A percentile compares a stretch with the other conserved stretches of the same genome.
These are phyloP conservation scores for Annulohypoxylon moriforme DNA, from an alignment of 495 filamentous ascomycete genomes.

Conservation along the genomic window DNA sequence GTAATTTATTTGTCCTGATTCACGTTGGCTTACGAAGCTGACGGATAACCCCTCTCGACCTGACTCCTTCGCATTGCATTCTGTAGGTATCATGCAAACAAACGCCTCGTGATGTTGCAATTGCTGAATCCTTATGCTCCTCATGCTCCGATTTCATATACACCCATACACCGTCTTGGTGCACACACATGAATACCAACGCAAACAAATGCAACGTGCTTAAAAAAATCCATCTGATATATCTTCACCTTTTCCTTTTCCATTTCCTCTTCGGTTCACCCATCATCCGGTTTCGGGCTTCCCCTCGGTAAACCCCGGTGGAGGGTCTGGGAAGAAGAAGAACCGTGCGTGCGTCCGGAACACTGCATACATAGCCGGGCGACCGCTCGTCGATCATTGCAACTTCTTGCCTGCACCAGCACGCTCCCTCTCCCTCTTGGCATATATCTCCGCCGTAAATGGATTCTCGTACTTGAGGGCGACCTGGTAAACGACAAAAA, in stretches of 20 bases:
- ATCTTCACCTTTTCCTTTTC: background rate
- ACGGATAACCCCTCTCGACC: background rate
- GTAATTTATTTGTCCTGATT: background rate
- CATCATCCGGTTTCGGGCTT: conserved; percentile 28
- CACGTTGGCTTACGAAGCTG: background rate
- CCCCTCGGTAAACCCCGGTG: conserved; percentile 25
- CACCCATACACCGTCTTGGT: background rate
- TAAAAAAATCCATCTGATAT: conserved; percentile 1
- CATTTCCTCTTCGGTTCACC: conserved; percentile 11
- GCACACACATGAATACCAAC: background rate
- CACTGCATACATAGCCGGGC: background rate
- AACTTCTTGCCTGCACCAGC: conserved; percentile 58
- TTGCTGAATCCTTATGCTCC: conserved; percentile 19
- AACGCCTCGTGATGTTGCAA: conserved; percentile 11
- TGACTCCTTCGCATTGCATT: background rate
- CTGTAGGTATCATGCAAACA: conserved; percentile 11
- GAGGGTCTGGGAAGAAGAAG: background rate
- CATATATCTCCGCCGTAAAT: conserved; percentile 95
- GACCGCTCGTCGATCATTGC: conserved; percentile 47
- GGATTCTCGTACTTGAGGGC: conserved; percentile 94
- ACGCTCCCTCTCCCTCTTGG: conserved; percentile 77
- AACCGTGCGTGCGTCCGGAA: conserved; percentile 1
- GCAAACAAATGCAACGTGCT: background rate
- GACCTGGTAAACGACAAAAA: conserved; percentile 81
- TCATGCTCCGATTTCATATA: background rate